Evolutionary conservation across 2,329 filamentous ascomycete genomes (phyloP).

Genomic region (Fusarium musae): DNA sequence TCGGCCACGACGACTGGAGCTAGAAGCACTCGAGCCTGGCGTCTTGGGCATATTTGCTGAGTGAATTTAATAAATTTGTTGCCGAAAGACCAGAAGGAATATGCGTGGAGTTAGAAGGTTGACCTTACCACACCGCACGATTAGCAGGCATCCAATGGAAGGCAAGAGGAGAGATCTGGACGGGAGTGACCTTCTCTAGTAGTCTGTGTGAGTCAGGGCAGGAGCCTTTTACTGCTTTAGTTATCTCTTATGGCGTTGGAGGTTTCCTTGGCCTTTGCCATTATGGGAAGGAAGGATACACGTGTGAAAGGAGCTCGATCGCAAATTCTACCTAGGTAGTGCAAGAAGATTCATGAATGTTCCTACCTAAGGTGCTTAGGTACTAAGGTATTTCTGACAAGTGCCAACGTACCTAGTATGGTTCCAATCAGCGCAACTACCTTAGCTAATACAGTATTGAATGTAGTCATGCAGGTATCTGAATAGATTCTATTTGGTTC

Average conservation of each 20-base stretch:
- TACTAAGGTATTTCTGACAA: not conserved
- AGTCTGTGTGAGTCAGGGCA: not conserved
- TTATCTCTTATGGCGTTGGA: not conserved
- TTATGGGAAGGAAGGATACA: not conserved
- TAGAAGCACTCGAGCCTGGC: conserved; percentile 8
- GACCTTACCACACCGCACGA: not conserved
- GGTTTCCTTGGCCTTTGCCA: not conserved
- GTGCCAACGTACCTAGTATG: no score
- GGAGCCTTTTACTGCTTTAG: not conserved
- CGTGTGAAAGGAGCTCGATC: not conserved
- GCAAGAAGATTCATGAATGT: not conserved
- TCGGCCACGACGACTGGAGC: conserved; percentile 15
- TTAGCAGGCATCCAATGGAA: not conserved
- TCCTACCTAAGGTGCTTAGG: not conserved
- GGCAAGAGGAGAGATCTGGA: not conserved
- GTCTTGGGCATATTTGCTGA: conserved; percentile 22
- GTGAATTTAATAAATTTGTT: not conserved
- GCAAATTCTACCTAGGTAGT: not conserved
- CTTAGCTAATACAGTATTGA: not conserved
- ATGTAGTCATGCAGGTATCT: not conserved
- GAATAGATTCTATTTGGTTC: not conserved
- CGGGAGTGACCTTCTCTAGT: not conserved
- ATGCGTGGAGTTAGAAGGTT: not conserved
- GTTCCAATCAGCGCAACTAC: not conserved
- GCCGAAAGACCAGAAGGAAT: not conserved